These are phyloP conservation scores for Trichosporon ovoides DNA, from an alignment of 1,284 basidiomycete genomes.

Conservation along the genomic window DNA sequence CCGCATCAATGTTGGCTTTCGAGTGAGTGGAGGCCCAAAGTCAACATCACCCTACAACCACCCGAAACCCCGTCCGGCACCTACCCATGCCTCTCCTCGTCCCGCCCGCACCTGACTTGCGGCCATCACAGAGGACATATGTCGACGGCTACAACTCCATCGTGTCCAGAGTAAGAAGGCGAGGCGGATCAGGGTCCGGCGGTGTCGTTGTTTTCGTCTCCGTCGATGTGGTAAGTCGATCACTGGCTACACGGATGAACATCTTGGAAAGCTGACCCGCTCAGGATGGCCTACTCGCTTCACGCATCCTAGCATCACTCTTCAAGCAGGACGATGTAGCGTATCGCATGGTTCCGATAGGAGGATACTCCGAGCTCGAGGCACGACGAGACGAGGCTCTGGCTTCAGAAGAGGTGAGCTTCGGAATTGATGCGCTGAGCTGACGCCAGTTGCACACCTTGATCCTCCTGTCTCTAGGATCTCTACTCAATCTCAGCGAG, in stretches of 20 bases:
- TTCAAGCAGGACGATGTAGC: constrained; percentile 91
- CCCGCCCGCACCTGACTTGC: constrained; percentile 41
- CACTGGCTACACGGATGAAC: background rate
- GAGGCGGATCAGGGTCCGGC: constrained; percentile 32
- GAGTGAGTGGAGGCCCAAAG: background rate
- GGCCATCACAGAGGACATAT: constrained; percentile 53
- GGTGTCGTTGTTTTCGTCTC: constrained; percentile 47
- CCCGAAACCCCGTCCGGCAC: background rate
- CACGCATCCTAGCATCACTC: constrained; percentile 74
- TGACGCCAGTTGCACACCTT: constrained; percentile 75
- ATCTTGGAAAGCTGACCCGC: constrained; percentile 7
- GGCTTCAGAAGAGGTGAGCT: constrained; percentile 15
- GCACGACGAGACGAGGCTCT: constrained; percentile 62
- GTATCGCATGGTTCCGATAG: constrained; percentile 85
- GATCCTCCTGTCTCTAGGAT: constrained; percentile 88
- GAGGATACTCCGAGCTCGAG: constrained; percentile 72
- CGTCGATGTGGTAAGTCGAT: constrained; percentile 38
- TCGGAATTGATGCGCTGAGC: background rate
- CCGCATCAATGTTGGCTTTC: background rate
- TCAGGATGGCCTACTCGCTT: constrained; percentile 43
- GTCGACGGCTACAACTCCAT: constrained; percentile 74
- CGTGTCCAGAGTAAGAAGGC: constrained; percentile 56
- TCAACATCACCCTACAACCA: background rate
- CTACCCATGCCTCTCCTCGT: constrained; percentile 49
- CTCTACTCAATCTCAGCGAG: constrained; percentile 70